Conservation (phyloP, 306 rosid species). For the Dryas alaskensis region DNA sequence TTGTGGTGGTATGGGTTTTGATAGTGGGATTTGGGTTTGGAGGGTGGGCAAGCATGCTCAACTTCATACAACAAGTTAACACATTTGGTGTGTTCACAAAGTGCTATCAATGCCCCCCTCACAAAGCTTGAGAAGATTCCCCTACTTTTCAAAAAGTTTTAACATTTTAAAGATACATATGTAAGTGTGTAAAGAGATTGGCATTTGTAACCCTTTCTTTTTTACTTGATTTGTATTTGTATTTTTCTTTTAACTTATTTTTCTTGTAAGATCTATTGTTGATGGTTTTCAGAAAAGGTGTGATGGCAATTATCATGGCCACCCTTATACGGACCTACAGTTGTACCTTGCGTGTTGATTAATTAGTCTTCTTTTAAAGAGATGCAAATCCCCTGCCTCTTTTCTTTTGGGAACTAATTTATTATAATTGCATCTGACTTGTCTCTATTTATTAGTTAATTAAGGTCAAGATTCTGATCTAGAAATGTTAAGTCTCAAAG, state of each 20-base stretch:
- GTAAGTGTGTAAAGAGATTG: constrained; percentile 79
- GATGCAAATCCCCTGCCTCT: constrained; percentile 24
- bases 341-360: constrained; percentile 50
- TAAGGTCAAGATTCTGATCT: neutral
- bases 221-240: constrained; percentile 14
- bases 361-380: constrained; percentile 28
- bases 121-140: constrained; percentile 50
- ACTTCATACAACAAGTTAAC: constrained; percentile 69
- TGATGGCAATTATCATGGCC: constrained; percentile 67
- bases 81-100: constrained; percentile 85
- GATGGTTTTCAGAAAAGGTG: constrained; percentile 58
- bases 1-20: constrained; percentile 89
- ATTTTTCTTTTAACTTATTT: constrained; percentile 15
- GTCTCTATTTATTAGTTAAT: neutral
- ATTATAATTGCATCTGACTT: constrained; percentile 7
- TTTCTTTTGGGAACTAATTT: constrained; percentile 21
- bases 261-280: constrained; percentile 43
- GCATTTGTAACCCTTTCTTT: constrained; percentile 33
- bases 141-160: constrained; percentile 22
- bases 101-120: constrained; percentile 93
- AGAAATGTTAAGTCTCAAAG: neutral
- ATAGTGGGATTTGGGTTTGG: constrained; percentile 96
- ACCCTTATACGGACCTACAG: constrained; percentile 61
- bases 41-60: constrained; percentile 96
- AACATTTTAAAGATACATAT: constrained; percentile 40